Evolutionary conservation across 75 land plant species (phyloP), one percentile per base, ranked within the genome.

Genomic region (Cupressus sempervirens): DNA sequence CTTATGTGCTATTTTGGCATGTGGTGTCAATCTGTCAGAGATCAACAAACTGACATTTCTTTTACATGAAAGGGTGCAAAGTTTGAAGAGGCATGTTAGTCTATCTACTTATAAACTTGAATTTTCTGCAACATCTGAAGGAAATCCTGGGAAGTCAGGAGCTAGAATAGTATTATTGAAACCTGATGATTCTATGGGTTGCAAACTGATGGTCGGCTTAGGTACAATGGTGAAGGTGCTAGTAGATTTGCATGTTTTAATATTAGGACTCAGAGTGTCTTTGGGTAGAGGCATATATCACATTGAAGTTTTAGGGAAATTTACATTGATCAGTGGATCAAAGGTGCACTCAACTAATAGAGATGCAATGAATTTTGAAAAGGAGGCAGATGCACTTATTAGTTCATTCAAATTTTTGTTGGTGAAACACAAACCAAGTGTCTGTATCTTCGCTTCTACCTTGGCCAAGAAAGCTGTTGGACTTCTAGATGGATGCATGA

Each of bases 111-210:
- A 85, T 85, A 82, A 56, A 41, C 86, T 85, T 80, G 75, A 85
- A 67, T 85, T 80, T 45, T 84, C 80, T 41, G 84, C 85, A 23
- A 84, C 84, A 20, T 85, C 86, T 26, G 48, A 85, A 46, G 86
- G 86, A 80, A 85, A 85, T 82, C 86, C 41, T 80, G 84, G 86
- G 46, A 85, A 85, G 30, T 56, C 86, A 8, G 86, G 84, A 41
- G 86, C 86, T 77, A 84, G 83, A 23, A 82, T 82, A 77, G 43
- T 85, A 20, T 40, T 85, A 29, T 23, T 53, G 26, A 48, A 30
- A 34, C 86, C 86, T 26, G 86, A 85, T 80, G 86, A 45, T 82
- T 80, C 83, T 35, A 0, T 85, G 84, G 30, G 23, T 12, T 68
- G 11, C 6, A 34, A 68, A 68, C 32, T 83, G 84, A 83, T 40